phyloP scores from a whole-genome alignment of 1,284 basidiomycete genomes.

The Rhodotorula sp. region DNA sequence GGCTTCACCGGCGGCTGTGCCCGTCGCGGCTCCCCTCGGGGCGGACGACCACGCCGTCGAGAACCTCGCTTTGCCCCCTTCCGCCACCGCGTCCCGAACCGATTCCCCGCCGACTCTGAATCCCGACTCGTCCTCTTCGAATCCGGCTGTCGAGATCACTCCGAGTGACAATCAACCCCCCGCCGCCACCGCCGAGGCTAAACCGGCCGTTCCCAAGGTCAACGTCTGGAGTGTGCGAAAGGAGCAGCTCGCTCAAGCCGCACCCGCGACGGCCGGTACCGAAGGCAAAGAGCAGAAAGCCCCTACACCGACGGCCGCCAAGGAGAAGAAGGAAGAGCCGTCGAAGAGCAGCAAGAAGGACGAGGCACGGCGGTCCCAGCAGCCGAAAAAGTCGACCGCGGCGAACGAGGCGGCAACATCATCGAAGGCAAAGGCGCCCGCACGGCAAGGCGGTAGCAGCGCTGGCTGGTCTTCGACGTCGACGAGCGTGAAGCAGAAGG shows the following conservation, averaged over 20 bases:
- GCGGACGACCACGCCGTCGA: conserved; percentile 8
- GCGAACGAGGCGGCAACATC: background rate
- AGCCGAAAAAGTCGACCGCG: background rate
- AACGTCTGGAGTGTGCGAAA: conserved; percentile 40
- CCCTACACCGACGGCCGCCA: background rate
- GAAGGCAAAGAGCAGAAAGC: background rate
- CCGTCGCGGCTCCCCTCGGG: background rate
- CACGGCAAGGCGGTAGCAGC: background rate
- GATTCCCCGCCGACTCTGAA: background rate
- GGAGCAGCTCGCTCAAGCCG: conserved; percentile 27
- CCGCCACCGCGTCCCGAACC: background rate
- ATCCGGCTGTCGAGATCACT: background rate
- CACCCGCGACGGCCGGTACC: background rate
- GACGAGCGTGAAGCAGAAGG: conserved; percentile 6
- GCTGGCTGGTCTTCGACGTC: background rate
- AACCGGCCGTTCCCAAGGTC: conserved; percentile 27
- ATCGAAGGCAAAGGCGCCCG: background rate
- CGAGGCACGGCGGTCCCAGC: background rate
- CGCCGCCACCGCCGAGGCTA: background rate
- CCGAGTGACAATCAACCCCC: background rate
- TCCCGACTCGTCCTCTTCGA: conserved; percentile 2
- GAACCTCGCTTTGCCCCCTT: conserved; percentile 10
- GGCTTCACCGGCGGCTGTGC: background rate
- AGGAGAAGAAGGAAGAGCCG: conserved; percentile 7
- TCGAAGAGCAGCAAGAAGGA: conserved; percentile 12